phyloP scores from a whole-genome alignment of 2,329 filamentous ascomycete species.

The Epichloe typhina region DNA sequence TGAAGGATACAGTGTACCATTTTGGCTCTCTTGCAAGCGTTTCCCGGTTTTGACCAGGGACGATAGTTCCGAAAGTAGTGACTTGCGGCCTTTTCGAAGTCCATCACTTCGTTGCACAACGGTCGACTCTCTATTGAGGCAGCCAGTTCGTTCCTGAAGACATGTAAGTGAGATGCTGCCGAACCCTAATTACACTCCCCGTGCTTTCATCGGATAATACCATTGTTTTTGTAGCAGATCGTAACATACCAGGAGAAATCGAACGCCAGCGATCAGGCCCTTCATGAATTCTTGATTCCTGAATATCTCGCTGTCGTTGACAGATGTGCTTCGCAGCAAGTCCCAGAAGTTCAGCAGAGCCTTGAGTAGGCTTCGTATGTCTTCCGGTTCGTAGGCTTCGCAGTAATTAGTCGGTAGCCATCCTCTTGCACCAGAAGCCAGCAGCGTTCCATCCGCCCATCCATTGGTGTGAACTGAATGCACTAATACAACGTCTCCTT shows the following conservation, averaged over 20 bases:
- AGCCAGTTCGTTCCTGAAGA: conserved; percentile 72
- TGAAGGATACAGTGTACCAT: conserved; percentile 28
- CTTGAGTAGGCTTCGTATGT: conserved; percentile 73
- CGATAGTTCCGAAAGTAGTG: conserved; percentile 77
- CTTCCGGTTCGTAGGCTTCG: conserved; percentile 80
- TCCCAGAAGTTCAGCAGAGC: conserved; percentile 90
- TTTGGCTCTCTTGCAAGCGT: conserved; percentile 62
- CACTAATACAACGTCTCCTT: conserved; percentile 84
- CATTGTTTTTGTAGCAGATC: background rate
- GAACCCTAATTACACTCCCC: background rate
- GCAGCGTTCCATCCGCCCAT: conserved; percentile 90
- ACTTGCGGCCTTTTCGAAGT: conserved; percentile 72
- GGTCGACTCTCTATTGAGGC: conserved; percentile 67
- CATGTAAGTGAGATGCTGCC: conserved; percentile 5
- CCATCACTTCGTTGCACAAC: conserved; percentile 63
- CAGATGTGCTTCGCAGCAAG: conserved; percentile 62
- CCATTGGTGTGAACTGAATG: conserved; percentile 97
- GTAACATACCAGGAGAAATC: conserved; percentile 67
- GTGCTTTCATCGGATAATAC: background rate
- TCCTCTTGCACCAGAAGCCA: conserved; percentile 74
- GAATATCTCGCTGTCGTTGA: conserved; percentile 66
- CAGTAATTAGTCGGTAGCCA: conserved; percentile 99
- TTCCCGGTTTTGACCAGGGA: conserved; percentile 82
- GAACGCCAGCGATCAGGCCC: conserved; percentile 83
- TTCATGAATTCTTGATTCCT: conserved; percentile 89